A percentile compares a stretch with the other conserved stretches of the same genome.
phyloP scores from a whole-genome alignment of 495 filamentous ascomycete species.

The Jackrogersella multiformis region DNA sequence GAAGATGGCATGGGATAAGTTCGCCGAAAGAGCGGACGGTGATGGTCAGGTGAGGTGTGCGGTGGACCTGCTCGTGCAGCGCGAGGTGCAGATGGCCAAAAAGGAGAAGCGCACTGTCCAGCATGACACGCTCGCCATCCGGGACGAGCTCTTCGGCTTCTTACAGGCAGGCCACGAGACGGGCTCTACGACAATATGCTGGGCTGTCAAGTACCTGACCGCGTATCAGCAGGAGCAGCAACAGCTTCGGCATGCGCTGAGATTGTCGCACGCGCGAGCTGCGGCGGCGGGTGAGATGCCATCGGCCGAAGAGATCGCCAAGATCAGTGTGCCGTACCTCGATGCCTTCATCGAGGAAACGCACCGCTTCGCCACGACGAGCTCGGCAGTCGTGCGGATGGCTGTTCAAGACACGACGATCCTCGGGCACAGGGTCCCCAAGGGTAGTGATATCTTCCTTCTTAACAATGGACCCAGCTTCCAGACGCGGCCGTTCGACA shows the following conservation, averaged over 20 bases:
- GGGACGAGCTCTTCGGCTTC: slow-evolving; percentile 45
- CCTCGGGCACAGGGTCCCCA: slow-evolving; percentile 47
- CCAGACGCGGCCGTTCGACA: background rate
- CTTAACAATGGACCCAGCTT: background rate
- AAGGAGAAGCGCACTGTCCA: too few relatives aligned
- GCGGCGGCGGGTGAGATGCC: slow-evolving; percentile 8
- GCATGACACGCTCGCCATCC: too few relatives aligned
- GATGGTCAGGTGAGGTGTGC: too few relatives aligned
- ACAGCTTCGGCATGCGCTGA: slow-evolving; percentile 33
- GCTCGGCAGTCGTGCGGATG: slow-evolving; percentile 33
- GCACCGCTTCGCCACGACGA: slow-evolving; percentile 37
- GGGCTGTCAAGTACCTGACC: slow-evolving; percentile 51
- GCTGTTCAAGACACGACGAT: slow-evolving; percentile 42
- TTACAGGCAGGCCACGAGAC: slow-evolving; percentile 50
- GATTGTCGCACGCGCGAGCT: slow-evolving; percentile 20
- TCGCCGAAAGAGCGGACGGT: too few relatives aligned
- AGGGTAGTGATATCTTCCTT: slow-evolving; percentile 45
- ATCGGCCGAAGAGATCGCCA: background rate
- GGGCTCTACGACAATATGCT: slow-evolving; percentile 39
- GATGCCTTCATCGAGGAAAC: slow-evolving; percentile 53
- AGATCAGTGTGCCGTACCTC: slow-evolving; percentile 44
- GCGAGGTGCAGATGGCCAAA: too few relatives aligned
- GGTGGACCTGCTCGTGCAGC: too few relatives aligned
- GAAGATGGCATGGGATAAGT: too few relatives aligned
- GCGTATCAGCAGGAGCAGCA: slow-evolving; percentile 43